Evolutionary conservation across 108 stramenopile genomes (phyloP).

Genomic region (Fragilaria crotonensis): DNA sequence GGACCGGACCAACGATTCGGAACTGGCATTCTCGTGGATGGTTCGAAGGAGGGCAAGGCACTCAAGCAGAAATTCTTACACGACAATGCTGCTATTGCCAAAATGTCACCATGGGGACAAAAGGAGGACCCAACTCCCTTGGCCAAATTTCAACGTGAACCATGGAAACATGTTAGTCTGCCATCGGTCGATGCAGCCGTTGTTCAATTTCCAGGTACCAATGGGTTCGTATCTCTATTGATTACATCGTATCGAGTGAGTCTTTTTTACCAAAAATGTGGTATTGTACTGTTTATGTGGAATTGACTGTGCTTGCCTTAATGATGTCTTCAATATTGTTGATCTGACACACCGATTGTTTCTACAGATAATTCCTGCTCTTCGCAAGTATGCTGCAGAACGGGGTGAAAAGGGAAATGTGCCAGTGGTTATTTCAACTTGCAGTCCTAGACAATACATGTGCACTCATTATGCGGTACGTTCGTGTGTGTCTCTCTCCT

Average conservation of each 20-base stretch:
- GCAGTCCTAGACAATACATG: slow-evolving; percentile 51
- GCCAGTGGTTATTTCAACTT: slow-evolving; percentile 54
- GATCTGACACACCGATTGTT: too few relatives aligned
- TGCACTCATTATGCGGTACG: slow-evolving; percentile 69
- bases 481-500: background rate
- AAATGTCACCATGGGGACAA: too few relatives aligned
- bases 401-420: slow-evolving; percentile 17
- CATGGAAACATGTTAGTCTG: too few relatives aligned
- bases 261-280: background rate
- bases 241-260: slow-evolving; percentile 54
- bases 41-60: slow-evolving; percentile 9
- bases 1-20: slow-evolving; percentile 50
- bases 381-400: slow-evolving; percentile 45
- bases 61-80: too few relatives aligned
- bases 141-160: too few relatives aligned
- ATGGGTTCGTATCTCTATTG: slow-evolving; percentile 62
- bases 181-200: slow-evolving; percentile 53
- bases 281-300: background rate
- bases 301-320: background rate
- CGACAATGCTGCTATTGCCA: too few relatives aligned
- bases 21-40: slow-evolving; percentile 38
- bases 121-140: too few relatives aligned
- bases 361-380: slow-evolving; percentile 53
- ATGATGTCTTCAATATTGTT: slow-evolving; percentile 1
- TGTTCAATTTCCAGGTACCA: slow-evolving; percentile 54